Evolutionary conservation across 352 stramenopile genomes (phyloP).

Genomic region (Thalassiosira allenii): DNA sequence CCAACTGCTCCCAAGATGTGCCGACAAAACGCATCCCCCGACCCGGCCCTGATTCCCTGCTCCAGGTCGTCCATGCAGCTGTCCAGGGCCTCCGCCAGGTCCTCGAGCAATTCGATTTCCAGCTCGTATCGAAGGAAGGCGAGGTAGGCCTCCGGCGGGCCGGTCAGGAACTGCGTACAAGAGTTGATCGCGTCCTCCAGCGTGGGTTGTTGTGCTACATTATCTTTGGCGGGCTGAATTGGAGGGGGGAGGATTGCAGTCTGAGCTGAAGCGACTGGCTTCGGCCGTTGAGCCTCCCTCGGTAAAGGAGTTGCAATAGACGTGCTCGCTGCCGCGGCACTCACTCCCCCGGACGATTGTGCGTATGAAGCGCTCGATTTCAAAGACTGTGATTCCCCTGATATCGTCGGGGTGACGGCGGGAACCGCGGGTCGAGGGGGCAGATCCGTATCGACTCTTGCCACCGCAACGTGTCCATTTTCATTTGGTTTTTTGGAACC

Average conservation of each 20-base stretch:
- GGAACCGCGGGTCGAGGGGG: not conserved
- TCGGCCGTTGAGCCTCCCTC: too few species aligned
- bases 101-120: constrained; percentile 7
- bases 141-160: not conserved
- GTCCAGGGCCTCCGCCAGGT: constrained; percentile 8
- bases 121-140: constrained; percentile 1
- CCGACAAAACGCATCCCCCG: not conserved
- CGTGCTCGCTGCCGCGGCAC: not conserved
- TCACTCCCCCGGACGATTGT: not conserved
- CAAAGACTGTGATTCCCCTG: not conserved
- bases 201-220: too few species aligned
- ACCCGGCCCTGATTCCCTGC: not conserved
- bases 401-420: not conserved
- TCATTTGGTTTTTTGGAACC: too few species aligned
- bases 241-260: too few species aligned
- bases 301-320: not conserved
- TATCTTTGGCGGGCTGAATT: too few species aligned
- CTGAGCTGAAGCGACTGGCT: too few species aligned
- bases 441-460: not conserved
- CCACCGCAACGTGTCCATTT: not conserved
- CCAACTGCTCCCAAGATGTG: not conserved
- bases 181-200: not conserved
- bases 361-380: not conserved
- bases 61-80: not conserved
- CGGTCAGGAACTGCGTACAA: not conserved